These are phyloP conservation scores for Apiospora aurea DNA, from an alignment of 2,329 filamentous ascomycete species.

Conservation along the genomic window DNA sequence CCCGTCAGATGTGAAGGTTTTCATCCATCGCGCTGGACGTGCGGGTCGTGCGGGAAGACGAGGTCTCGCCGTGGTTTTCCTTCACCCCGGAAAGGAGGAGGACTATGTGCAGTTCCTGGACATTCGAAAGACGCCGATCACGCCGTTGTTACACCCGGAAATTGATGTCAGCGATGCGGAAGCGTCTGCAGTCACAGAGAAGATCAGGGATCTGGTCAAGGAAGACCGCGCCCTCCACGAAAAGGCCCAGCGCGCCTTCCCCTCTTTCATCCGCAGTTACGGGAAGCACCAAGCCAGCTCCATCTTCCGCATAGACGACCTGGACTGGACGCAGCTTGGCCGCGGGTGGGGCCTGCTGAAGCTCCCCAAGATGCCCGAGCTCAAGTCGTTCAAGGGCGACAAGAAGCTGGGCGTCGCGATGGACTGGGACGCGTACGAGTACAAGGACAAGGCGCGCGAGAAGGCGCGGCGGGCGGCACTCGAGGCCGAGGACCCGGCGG, in stretches of 20 bases:
- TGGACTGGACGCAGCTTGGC: slow-evolving; percentile 86
- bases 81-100: slow-evolving; percentile 85
- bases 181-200: slow-evolving; percentile 62
- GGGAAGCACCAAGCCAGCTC: slow-evolving; percentile 88
- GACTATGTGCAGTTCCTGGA: slow-evolving; percentile 89
- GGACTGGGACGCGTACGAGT: slow-evolving; percentile 72
- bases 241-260: slow-evolving; percentile 89
- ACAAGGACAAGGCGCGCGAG: slow-evolving; percentile 76
- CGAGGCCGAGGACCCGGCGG: slow-evolving; percentile 46
- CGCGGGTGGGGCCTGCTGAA: slow-evolving; percentile 85
- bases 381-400: slow-evolving; percentile 76
- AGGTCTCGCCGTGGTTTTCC: slow-evolving; percentile 84
- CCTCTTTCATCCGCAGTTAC: slow-evolving; percentile 92
- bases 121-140: slow-evolving; percentile 85
- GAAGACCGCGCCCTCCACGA: slow-evolving; percentile 72
- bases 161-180: slow-evolving; percentile 67
- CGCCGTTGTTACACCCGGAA: slow-evolving; percentile 63
- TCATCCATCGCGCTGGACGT: slow-evolving; percentile 90
- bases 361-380: slow-evolving; percentile 93
- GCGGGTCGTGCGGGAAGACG: slow-evolving; percentile 88
- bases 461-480: slow-evolving; percentile 67
- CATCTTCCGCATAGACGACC: slow-evolving; percentile 83
- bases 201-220: slow-evolving; percentile 65
- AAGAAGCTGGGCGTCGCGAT: slow-evolving; percentile 67
- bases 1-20: slow-evolving; percentile 88